phyloP scores from a whole-genome alignment of 2,329 filamentous ascomycete species.

The Aspergillus uvarum region DNA sequence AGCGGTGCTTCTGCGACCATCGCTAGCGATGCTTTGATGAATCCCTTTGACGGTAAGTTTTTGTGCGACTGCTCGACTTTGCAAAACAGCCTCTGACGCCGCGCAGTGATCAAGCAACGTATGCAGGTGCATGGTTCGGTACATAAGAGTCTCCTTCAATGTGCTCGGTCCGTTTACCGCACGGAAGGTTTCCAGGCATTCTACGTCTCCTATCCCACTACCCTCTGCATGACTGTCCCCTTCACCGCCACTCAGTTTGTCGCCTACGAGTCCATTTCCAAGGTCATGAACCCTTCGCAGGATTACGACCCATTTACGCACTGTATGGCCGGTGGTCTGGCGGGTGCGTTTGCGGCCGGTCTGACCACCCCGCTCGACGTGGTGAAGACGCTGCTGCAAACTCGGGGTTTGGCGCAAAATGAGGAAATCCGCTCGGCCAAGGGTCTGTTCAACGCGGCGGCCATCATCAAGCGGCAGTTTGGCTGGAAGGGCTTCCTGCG shows the following conservation, averaged over 20 bases:
- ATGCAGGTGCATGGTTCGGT: conserved; percentile 98
- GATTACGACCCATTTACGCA: conserved; percentile 90
- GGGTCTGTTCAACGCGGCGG: conserved; percentile 74
- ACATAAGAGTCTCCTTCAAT: conserved; percentile 83
- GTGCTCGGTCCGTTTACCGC: conserved; percentile 82
- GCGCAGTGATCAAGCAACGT: conserved; percentile 91
- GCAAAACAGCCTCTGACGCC: conserved; percentile 9
- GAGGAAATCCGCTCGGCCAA: conserved; percentile 80
- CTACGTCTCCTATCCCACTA: conserved; percentile 98
- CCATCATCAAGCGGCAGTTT: conserved; percentile 78
- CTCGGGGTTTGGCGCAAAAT: conserved; percentile 78
- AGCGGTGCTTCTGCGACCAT: conserved; percentile 95
- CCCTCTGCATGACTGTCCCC: conserved; percentile 95
- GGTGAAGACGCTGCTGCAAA: conserved; percentile 96
- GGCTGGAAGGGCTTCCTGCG: conserved; percentile 88
- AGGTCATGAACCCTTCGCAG: conserved; percentile 78
- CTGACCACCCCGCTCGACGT: conserved; percentile 96
- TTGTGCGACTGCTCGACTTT: background rate
- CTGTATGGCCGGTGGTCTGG: conserved; percentile 86
- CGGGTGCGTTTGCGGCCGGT: conserved; percentile 88
- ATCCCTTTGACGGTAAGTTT: conserved; percentile 87
- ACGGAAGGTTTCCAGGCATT: conserved; percentile 88
- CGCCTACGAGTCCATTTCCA: conserved; percentile 95
- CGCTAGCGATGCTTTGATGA: conserved; percentile 97
- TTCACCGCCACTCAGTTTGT: conserved; percentile 97